phyloP scores from a whole-genome alignment of 1,284 basidiomycete species.

The Ustilago crameri region DNA sequence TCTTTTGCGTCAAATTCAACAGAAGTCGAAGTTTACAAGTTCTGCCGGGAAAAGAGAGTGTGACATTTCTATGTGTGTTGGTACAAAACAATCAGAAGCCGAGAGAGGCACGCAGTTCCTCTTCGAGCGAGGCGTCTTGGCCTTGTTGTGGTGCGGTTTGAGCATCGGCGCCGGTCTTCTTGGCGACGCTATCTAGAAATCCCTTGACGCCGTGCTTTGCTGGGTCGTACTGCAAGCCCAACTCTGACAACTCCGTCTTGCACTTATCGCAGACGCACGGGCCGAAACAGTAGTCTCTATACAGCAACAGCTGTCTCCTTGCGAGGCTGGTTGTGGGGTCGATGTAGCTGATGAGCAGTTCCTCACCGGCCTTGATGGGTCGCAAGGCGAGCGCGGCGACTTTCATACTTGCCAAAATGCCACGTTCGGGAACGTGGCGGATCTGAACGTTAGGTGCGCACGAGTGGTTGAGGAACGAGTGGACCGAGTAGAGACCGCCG shows the following conservation, averaged over 20 bases:
- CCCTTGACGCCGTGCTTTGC: conserved; percentile 22
- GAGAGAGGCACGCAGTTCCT: conserved; percentile 54
- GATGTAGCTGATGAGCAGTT: conserved; percentile 80
- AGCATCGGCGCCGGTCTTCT: conserved; percentile 12
- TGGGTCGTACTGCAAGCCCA: conserved; percentile 22
- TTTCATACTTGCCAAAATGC: conserved; percentile 73
- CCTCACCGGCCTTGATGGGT: conserved; percentile 78
- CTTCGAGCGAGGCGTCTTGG: conserved; percentile 36
- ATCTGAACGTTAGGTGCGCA: conserved; percentile 82
- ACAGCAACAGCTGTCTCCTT: conserved; percentile 74
- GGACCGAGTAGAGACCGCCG: conserved; percentile 84
- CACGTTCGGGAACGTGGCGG: conserved; percentile 76
- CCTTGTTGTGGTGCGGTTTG: neutral
- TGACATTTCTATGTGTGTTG: neutral
- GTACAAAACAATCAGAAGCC: conserved; percentile 29
- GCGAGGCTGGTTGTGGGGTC: conserved; percentile 74
- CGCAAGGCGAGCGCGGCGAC: conserved; percentile 78
- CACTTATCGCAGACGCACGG: conserved; percentile 75
- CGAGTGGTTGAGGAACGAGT: conserved; percentile 86
- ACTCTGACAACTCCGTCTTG: conserved; percentile 71
- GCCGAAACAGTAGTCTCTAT: conserved; percentile 67
- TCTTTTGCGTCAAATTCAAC: conserved; percentile 8
- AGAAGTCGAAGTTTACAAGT: too few relatives aligned
- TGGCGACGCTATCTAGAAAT: conserved; percentile 26
- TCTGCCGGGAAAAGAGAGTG: too few relatives aligned